Conservation (phyloP, 2,329 filamentous ascomycete genomes). For the Microdochium paspali region DNA sequence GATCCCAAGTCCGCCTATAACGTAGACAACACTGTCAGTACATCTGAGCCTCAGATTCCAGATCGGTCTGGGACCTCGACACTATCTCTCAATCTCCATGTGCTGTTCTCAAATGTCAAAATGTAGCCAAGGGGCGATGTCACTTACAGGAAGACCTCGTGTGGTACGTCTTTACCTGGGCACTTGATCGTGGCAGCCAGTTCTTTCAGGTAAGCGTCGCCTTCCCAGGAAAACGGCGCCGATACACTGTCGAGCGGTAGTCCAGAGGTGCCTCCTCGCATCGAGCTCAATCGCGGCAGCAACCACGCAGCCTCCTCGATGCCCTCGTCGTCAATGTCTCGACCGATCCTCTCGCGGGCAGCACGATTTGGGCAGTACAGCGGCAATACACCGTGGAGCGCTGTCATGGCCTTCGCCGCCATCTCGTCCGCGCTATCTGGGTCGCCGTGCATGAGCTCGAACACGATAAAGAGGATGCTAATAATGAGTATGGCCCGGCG, state of each 20-base stretch:
- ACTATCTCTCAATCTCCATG: too few species aligned
- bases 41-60: too few species aligned
- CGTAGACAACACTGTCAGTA: too few species aligned
- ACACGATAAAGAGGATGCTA: slow-evolving; percentile 9
- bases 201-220: background rate
- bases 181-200: background rate
- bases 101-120: too few species aligned
- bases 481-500: slow-evolving; percentile 6
- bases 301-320: slow-evolving; percentile 9
- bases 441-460: slow-evolving; percentile 9
- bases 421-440: slow-evolving; percentile 6
- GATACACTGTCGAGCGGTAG: background rate
- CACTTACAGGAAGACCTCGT: background rate
- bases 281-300: slow-evolving; percentile 5
- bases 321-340: slow-evolving; percentile 9
- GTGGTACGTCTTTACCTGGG: background rate
- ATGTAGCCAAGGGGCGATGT: background rate
- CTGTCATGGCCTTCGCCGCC: slow-evolving; percentile 3
- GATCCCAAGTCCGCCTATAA: background rate
- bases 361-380: slow-evolving; percentile 2
- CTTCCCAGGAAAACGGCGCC: background rate
- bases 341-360: background rate
- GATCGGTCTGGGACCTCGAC: too few species aligned
- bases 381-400: slow-evolving; percentile 4
- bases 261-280: background rate